Percentiles rank a stretch among this genome's conserved stretches.
phyloP scores from a whole-genome alignment of 2,329 filamentous ascomycete species.

The Pestalotiopsis sp. region DNA sequence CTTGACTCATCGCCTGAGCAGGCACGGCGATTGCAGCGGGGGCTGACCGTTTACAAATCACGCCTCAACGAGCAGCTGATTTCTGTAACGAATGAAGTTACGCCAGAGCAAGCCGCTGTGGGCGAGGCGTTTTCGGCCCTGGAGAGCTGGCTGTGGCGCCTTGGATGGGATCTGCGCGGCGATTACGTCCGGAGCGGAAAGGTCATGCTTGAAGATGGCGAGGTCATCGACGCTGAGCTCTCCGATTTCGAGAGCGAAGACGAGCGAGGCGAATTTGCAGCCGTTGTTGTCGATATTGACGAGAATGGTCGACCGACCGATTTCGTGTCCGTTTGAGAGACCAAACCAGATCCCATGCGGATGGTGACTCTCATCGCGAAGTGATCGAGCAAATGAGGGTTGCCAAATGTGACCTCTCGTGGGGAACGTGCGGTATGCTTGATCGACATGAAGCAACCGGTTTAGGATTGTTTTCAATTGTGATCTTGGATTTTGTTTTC shows the following conservation, averaged over 20 bases:
- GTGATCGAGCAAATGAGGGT: neutral
- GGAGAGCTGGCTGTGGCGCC: slow-evolving; percentile 48
- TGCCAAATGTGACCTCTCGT: neutral
- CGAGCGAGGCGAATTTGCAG: slow-evolving; percentile 55
- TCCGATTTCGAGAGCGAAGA: slow-evolving; percentile 57
- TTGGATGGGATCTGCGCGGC: slow-evolving; percentile 58
- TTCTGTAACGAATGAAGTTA: slow-evolving; percentile 32
- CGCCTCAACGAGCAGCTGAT: slow-evolving; percentile 51
- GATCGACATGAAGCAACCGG: neutral
- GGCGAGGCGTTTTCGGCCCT: slow-evolving; percentile 52
- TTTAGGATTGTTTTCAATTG: neutral
- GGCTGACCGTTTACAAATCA: slow-evolving; percentile 57
- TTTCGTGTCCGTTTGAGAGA: slow-evolving; percentile 42
- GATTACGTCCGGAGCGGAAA: slow-evolving; percentile 51
- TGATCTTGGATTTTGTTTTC: neutral
- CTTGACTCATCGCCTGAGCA: slow-evolving; percentile 38
- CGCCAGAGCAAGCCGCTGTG: slow-evolving; percentile 45
- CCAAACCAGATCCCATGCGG: neutral
- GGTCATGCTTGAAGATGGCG: slow-evolving; percentile 55
- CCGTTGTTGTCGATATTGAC: slow-evolving; percentile 55
- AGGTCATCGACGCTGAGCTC: slow-evolving; percentile 50
- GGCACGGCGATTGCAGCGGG: slow-evolving; percentile 40
- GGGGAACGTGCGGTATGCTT: neutral
- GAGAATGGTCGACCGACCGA: slow-evolving; percentile 53
- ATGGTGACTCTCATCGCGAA: neutral